Evolutionary conservation across 768 basidiomycete genomes (phyloP), one percentile per base, ranked within the genome.

Genomic region (Serpula lacrymans): DNA sequence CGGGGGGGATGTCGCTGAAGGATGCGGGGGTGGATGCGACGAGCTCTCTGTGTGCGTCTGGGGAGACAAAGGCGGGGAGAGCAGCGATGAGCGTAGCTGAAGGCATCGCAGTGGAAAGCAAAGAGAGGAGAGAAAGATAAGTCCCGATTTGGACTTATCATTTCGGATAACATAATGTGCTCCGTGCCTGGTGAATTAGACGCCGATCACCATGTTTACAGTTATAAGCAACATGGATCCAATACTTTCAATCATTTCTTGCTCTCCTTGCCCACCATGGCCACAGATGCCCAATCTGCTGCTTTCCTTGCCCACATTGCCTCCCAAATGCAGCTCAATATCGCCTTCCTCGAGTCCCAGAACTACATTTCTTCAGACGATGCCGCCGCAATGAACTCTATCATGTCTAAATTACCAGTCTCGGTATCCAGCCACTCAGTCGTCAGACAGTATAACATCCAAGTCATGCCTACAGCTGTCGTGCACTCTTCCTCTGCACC

Each of bases 1-100:
- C 70, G 1, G 94, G 83, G 1, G 86, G 90, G 42, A 98, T 93
- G 51, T 87, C 83, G 45, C 63, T 70, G 65, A 97, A 96, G 0
- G 89, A 88, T 1, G 71, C 54, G 1, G 95, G 95, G 0, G 95
- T 97, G 1, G 85, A 82, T n/a, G 75, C 77, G 5, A 84, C 72
- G 24, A 92, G 55, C 3, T 62, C 57, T 22, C 68, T 65, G 64
- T 91, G 85, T 50, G 91, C 83, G 37, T 90, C 88, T 7, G 69
- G 63, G 1, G 80, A 67, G 27, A 80, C 64, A 32, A 65, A 75
- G 3, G 48, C 47, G 0, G 81, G 79, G 2, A 75, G 38, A 9
- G 60, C 17, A 22, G 59, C 52, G 50, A 78, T 68, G 47, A 71
- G 39, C 18, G 58, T 50, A 25, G 51, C 45, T 23, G 64, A 50